Percentiles rank a stretch among this genome's conserved stretches.
phyloP scores from a whole-genome alignment of 2,329 filamentous ascomycete genomes.

The Fusarium temperatum region DNA sequence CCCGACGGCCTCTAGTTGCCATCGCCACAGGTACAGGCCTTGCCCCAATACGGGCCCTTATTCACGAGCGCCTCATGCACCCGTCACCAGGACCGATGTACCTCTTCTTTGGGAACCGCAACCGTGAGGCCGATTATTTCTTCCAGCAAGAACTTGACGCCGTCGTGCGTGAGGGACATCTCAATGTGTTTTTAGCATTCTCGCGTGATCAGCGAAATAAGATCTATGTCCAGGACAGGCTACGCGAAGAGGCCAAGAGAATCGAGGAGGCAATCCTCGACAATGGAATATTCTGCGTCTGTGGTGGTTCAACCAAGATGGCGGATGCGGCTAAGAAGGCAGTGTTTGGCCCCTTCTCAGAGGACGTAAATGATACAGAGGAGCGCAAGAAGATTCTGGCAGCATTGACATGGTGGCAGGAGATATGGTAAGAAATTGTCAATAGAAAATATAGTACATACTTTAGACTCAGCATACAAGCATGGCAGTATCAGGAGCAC shows the following conservation, averaged over 20 bases:
- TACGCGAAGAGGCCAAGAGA: slow-evolving; percentile 53
- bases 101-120: slow-evolving; percentile 88
- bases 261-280: slow-evolving; percentile 48
- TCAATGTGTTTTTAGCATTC: slow-evolving; percentile 57
- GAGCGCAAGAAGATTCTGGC: slow-evolving; percentile 51
- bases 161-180: slow-evolving; percentile 23
- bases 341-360: slow-evolving; percentile 59
- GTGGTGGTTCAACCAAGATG: slow-evolving; percentile 68
- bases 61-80: slow-evolving; percentile 72
- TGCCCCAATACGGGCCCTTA: slow-evolving; percentile 82
- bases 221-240: slow-evolving; percentile 65
- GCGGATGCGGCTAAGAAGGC: slow-evolving; percentile 63
- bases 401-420: slow-evolving; percentile 62
- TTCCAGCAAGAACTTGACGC: slow-evolving; percentile 79
- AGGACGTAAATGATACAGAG: slow-evolving; percentile 48
- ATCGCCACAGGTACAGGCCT: slow-evolving; percentile 88
- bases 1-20: slow-evolving; percentile 71
- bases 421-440: slow-evolving; percentile 60
- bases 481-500: background rate
- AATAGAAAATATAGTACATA: background rate
- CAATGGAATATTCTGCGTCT: slow-evolving; percentile 61
- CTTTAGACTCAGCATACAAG: background rate
- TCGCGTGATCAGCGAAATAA: slow-evolving; percentile 59
- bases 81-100: slow-evolving; percentile 54
- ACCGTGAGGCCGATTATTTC: slow-evolving; percentile 78